Base-by-base conservation (phyloP, 2,329 filamentous ascomycete genomes). In the Zymoseptoria passerinii region DNA sequence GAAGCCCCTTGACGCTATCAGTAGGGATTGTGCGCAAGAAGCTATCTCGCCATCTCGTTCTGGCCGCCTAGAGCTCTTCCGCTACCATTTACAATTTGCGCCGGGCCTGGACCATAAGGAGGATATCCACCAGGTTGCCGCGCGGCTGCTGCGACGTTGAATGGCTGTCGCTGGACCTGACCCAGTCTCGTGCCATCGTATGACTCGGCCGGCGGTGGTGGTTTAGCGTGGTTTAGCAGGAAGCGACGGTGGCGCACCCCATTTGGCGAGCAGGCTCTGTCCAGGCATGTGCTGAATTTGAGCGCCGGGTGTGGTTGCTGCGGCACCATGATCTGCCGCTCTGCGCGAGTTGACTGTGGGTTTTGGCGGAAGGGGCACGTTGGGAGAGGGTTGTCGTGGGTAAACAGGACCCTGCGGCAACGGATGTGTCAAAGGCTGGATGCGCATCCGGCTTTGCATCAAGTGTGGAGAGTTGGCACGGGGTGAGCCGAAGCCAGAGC, bases 161-260 rank as follows among this genome's bases (percentile, higher is more conserved):
- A 65, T 28, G 61, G 55, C 53, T 62, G 63, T 40, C 62, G 56
- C 52, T 62, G 62, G 29, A 63, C 58, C 27, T 63, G 62, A 28
- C 58, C 57, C 8, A 61, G 49, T 57, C 61, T 62, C 57, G 57
- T 48, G 28, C 56, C 51, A 50, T 68, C 64, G 50, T 67, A 65
- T 6, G 65, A 61, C 52, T 68, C 74, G 9, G 69, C 69, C 2
- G 77, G 71, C 52, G 79, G 77, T 48, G 80, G 80, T 40, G 81
- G 81, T 65, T 82, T 83, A 8, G 80, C 76, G 80, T 40, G 81
- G 81, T 65, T 82, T 83, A 8, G 80, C 76, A 52, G 81, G 81
- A 50, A 83, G 71, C 54, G 80, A 79, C 16, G 80, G 72, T 4
- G 80, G 78, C 29, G 80, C 79, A 28, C 80, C 80, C 71, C 79